phyloP scores from a whole-genome alignment of 129 eudicot species.

The Flaveria sonorensis region DNA sequence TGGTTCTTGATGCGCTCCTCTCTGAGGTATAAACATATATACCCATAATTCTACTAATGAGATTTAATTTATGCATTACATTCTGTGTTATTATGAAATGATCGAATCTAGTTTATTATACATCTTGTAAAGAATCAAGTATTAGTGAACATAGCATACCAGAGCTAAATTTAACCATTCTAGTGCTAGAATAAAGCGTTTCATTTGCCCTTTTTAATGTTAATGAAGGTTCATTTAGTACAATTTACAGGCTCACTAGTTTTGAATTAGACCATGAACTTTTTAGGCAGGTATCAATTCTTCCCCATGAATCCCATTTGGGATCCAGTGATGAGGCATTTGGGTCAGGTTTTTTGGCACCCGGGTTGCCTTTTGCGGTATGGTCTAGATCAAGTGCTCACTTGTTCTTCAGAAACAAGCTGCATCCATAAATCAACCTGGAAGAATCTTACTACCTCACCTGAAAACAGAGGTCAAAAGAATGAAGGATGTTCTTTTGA shows the following conservation, averaged over 20 bases:
- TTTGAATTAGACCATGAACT: not conserved
- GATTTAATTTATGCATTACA: not conserved
- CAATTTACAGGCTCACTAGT: not conserved
- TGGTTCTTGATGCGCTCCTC: conserved; percentile 38
- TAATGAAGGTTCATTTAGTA: not conserved
- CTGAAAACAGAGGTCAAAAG: no score
- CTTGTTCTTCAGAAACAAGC: no score
- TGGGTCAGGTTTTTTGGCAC: conserved; percentile 36
- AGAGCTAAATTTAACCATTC: not conserved
- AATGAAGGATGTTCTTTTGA: no score
- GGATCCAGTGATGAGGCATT: conserved; percentile 50
- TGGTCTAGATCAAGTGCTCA: not conserved
- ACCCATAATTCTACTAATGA: no score
- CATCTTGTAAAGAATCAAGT: not conserved
- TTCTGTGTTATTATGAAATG: not conserved
- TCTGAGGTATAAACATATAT: conserved; percentile 21
- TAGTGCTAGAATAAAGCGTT: not conserved
- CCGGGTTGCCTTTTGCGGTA: conserved; percentile 34
- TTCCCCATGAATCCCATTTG: no score
- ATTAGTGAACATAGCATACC: not conserved
- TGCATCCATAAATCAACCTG: no score
- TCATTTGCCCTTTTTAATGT: no score
- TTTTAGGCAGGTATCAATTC: no score
- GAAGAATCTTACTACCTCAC: no score
- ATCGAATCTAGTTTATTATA: not conserved